These are phyloP conservation scores for Emericellopsis cladophorae DNA, from an alignment of 2,329 filamentous ascomycete species.

Conservation along the genomic window DNA sequence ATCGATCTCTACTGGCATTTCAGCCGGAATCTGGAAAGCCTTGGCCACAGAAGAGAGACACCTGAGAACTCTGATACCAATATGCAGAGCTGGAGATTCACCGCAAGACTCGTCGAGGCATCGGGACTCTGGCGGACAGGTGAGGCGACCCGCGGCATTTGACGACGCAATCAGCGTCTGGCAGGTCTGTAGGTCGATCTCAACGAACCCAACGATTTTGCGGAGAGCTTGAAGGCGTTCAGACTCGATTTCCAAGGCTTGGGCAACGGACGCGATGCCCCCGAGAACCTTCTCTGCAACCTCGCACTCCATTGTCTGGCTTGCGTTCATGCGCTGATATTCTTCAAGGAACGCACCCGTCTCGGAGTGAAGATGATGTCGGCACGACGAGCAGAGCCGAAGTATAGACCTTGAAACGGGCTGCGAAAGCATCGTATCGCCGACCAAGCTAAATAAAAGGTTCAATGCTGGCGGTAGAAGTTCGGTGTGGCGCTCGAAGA, in stretches of 20 bases:
- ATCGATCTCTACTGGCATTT: conserved; percentile 57
- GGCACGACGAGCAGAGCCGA: conserved; percentile 63
- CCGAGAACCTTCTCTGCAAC: conserved; percentile 64
- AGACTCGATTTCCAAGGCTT: conserved; percentile 50
- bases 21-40: conserved; percentile 56
- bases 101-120: conserved; percentile 16
- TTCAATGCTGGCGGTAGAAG: conserved; percentile 59
- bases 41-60: conserved; percentile 61
- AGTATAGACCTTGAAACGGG: conserved; percentile 64
- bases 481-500: conserved; percentile 58
- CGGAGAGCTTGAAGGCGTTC: conserved; percentile 40
- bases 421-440: conserved; percentile 47
- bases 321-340: conserved; percentile 51
- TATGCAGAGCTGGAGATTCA: conserved; percentile 32
- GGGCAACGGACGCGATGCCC: conserved; percentile 63
- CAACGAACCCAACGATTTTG: conserved; percentile 47
- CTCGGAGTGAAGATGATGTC: conserved; percentile 54
- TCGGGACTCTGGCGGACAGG: conserved; percentile 10
- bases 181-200: conserved; percentile 33
- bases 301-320: conserved; percentile 42
- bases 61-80: conserved; percentile 44
- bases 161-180: conserved; percentile 8
- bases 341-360: conserved; percentile 57
- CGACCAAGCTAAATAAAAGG: conserved; percentile 60
- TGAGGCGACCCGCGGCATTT: conserved; percentile 2